Base-by-base conservation (phyloP, 2,329 filamentous ascomycete species). In the Aphanocladium album region DNA sequence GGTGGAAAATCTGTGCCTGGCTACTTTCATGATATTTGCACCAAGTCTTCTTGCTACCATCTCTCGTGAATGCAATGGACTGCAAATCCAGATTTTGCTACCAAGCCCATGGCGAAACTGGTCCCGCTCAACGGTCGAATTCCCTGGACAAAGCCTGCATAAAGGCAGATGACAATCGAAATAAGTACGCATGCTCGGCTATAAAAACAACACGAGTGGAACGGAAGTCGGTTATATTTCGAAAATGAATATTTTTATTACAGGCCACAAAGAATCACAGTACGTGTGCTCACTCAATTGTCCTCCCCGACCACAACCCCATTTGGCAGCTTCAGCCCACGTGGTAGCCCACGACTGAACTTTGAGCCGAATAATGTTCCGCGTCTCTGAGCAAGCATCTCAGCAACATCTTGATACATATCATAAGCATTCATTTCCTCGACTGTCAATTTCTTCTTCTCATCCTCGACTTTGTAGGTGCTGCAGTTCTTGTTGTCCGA, bases 401-500 rank as follows among this genome's bases (percentile, higher is more conserved):
- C 78, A 59, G 83, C 80, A 9, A 84, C 71, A 62, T 85, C 82
- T 57, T 75, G 76, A 67, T 83, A 79, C 81, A 86, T 84, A 66
- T 86, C 81, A 63, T 86, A 86, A 76, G 77, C 76, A 62, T 89
- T 89, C 85, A 89, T 88, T 70, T 89, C 86, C 64, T 88, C 84
- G 54, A 89, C 88, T 0, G 86, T 89, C 35, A 89, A 68, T 63
- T 86, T 86, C 51, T 83, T 79, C 64, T 76, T 81, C 65, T 85
- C 79, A 56, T 88, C 81, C 63, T 83, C 80, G 0, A 89, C 86
- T 67, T 83, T 84, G 72, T 89, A 89, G 0, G 78, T 80, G 0
- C 79, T 70, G 16, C 74, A 80, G 43, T 79, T 66, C 30, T 79
- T 87, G 67, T 89, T 88, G 41, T 77, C 79, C 0, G 84, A 87